A percentile compares a stretch with the other conserved stretches of the same genome.
Evolutionary conservation across 192 early-diverging fungal genomes (phyloP).

Genomic region (Umbelopsis isabellina): DNA sequence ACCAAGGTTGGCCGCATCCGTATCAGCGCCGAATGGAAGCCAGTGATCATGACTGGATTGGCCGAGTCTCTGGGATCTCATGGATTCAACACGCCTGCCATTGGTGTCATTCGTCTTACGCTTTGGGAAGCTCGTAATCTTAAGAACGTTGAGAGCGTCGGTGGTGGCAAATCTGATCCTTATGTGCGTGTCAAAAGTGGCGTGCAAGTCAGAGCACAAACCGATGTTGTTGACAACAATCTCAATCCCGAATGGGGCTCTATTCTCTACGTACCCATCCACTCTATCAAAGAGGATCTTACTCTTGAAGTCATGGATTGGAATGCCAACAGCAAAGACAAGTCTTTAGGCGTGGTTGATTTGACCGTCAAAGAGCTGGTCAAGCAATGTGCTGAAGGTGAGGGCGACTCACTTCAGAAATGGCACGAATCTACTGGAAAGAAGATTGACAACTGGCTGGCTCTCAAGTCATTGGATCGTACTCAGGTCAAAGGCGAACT

Average conservation of each 20-base stretch:
- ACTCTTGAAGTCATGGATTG: conserved; percentile 75
- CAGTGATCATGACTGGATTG: conserved; percentile 64
- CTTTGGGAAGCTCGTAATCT: conserved; percentile 71
- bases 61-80: conserved; percentile 9
- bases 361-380: conserved; percentile 22
- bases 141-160: conserved; percentile 71
- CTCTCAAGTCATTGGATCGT: conserved; percentile 34
- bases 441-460: conserved; percentile 37
- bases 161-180: conserved; percentile 77
- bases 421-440: conserved; percentile 31
- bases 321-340: conserved; percentile 75
- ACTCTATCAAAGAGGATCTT: conserved; percentile 66
- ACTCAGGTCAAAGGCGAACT: conserved; percentile 42
- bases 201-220: conserved; percentile 61
- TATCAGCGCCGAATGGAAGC: conserved; percentile 62
- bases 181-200: conserved; percentile 71
- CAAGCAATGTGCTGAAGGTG: conserved; percentile 20
- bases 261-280: conserved; percentile 75
- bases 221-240: conserved; percentile 70
- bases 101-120: conserved; percentile 73
- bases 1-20: conserved; percentile 28
- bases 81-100: conserved; percentile 50
- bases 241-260: conserved; percentile 86
- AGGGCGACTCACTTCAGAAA: conserved; percentile 26
- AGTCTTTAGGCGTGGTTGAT: conserved; percentile 64